Evolutionary conservation across 805 yeast species (phyloP), one percentile per base, ranked within the genome.

Genomic region (Barnettozyma populi): DNA sequence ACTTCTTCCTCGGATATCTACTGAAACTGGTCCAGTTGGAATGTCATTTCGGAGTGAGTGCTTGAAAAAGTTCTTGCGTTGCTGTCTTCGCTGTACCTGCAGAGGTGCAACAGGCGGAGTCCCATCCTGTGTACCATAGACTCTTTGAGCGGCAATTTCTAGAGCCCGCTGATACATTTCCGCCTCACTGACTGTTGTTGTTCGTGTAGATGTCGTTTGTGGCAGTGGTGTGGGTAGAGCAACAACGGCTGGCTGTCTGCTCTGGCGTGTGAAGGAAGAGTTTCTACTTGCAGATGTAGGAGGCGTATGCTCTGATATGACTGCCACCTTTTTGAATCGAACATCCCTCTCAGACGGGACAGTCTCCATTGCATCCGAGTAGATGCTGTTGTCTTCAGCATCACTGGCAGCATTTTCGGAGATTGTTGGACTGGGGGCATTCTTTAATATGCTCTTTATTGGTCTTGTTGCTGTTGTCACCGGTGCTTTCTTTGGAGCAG

Each of bases 151-250:
- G 2, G 54, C 54, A 25, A 51, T 36, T 18, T 51, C 46, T 31
- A 51, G 16, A 1, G 54, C 54, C 16, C 31, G 40, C 1, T 46
- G 48, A 21, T 41, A 48, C 76, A 21, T 74, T 74, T 24, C 76
- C 60, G 37, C 50, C 21, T 51, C 49, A 2, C 42, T 43, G 2
- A 49, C 19, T 35, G 46, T 16, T 16, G 40, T 7, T 25, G 20
- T 16, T 11, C 25, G n/a, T 2, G 14, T 35, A 13, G 34, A 21
- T 23, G 36, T 20, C 18, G 44, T 31, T 41, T 23, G 25, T 3
- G 40, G 13, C 29, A 37, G 18, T 21, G 40, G 29, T 13, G 29
- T 5, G 21, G 27, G 16, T 13, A 35, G 18, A 27, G 13, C 16
- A 20, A 7, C 41, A n/a, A 6, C 21, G 27, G 9, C 13, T 41